These are phyloP conservation scores for Paramyrothecium sp. DNA, from an alignment of 2,329 filamentous ascomycete species.

Conservation along the genomic window DNA sequence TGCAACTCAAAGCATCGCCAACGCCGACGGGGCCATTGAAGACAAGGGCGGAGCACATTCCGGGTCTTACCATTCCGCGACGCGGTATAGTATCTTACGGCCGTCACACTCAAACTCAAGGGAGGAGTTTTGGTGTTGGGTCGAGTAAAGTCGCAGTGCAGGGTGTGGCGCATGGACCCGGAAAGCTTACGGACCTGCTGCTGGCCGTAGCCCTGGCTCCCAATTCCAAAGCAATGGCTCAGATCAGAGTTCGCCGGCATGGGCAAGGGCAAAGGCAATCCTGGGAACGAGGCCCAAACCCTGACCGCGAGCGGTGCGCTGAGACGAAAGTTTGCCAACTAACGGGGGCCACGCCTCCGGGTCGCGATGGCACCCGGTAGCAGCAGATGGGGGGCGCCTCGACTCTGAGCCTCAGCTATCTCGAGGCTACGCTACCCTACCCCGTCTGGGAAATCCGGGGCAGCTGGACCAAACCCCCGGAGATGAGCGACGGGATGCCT, in stretches of 20 bases:
- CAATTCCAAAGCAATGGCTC: not conserved
- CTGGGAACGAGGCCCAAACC: not conserved
- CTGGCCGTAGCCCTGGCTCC: not conserved
- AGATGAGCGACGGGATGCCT: not conserved
- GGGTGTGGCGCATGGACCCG: not conserved
- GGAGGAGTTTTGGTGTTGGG: not conserved
- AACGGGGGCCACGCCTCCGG: too few relatives aligned
- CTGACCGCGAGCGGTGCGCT: not conserved
- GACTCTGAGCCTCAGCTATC: not conserved
- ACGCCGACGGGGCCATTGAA: not conserved
- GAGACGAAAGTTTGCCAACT: not conserved
- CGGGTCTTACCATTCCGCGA: not conserved
- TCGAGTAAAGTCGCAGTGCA: not conserved
- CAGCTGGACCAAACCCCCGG: not conserved
- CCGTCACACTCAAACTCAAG: not conserved
- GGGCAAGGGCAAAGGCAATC: too few relatives aligned
- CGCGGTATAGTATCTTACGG: not conserved
- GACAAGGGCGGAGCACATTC: not conserved
- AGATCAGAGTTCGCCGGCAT: not conserved
- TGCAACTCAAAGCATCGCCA: not conserved
- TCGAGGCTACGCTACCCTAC: too few relatives aligned
- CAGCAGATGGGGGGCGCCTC: not conserved
- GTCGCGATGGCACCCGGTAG: too few relatives aligned
- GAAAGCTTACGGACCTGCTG: not conserved
- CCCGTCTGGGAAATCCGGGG: not conserved